Conservation (phyloP, 2,329 filamentous ascomycete genomes). For the Fusarium sp. region DNA sequence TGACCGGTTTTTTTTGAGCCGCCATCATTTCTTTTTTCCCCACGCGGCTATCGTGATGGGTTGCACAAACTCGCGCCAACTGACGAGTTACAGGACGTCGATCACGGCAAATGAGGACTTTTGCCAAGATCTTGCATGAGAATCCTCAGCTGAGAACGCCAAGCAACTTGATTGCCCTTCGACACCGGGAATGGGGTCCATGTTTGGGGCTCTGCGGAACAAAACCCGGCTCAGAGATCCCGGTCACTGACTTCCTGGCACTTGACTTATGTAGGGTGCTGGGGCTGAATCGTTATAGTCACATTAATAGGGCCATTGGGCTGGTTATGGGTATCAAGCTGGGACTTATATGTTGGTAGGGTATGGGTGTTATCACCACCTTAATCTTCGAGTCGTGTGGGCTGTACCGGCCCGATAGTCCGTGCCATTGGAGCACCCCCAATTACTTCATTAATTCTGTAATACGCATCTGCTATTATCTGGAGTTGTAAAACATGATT, state of each 20-base stretch:
- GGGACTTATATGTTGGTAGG: too few species aligned
- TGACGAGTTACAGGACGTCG: not conserved
- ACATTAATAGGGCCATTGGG: not conserved
- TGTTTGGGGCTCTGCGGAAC: conserved; percentile 6
- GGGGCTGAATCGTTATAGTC: not conserved
- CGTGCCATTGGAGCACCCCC: not conserved
- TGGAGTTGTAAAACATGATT: not conserved
- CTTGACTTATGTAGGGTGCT: too few species aligned
- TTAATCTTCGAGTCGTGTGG: not conserved
- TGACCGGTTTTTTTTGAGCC: too few species aligned
- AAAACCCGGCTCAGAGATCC: not conserved
- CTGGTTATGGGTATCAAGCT: not conserved
- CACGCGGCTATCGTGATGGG: not conserved
- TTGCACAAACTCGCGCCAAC: not conserved
- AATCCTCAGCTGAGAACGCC: not conserved
- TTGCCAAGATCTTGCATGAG: not conserved
- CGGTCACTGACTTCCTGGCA: too few species aligned
- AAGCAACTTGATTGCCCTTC: not conserved
- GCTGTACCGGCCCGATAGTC: not conserved
- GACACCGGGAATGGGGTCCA: not conserved
- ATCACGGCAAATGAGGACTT: not conserved
- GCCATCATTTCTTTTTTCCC: not conserved
- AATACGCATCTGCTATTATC: not conserved
- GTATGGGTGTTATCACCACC: not conserved
- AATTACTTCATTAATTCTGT: not conserved